Evolutionary conservation across 306 rosid species (phyloP), one percentile per base, ranked within the genome.

Genomic region (Spatholobus suberectus): DNA sequence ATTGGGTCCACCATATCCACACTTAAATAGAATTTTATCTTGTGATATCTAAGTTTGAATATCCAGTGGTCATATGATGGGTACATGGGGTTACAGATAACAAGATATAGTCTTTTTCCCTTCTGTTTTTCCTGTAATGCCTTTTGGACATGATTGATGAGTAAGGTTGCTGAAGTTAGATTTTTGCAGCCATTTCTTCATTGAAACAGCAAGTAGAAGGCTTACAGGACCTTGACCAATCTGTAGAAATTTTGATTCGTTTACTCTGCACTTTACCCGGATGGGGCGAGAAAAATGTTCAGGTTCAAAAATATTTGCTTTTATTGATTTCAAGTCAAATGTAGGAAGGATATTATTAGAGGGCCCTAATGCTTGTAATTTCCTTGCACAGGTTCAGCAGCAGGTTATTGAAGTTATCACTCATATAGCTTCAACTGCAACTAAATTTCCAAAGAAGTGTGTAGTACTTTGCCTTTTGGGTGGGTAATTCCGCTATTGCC

Each of bases 261-360:
- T 87, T 96, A 85, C 88, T 96, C 27, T 92, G 98, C 77, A 76
- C 87, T 83, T 87, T 94, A 81, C 99, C 99, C 81, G 99, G 99
- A 34, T 96, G 99, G 99, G 89, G 91, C 58, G 99, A 96, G 87
- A 96, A 96, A 85, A 96, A 96, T 85, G 99, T 96, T 90, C 99
- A 96, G 98, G 99, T 94, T 86, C 32, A 70, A 71, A 62, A 69
- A 32, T 68, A 32, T 67, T 76, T 82, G 59, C 38, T 81, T 80
- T 81, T 43, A 5, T 44, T 8, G 67, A 59, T 83, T 84, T 15
- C 37, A 75, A 11, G 32, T 34, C 40, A 27, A 35, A 77, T 73
- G 46, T 34, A n/a, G 24, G 81, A 66, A 43, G 9, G 47, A 69
- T 41, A 61, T 46, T 41, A 51, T 26, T 17, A 43, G 47, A 59